These are phyloP conservation scores for Spergularia bocconei DNA, from an alignment of 148 eudicot species.

Conservation along the genomic window DNA sequence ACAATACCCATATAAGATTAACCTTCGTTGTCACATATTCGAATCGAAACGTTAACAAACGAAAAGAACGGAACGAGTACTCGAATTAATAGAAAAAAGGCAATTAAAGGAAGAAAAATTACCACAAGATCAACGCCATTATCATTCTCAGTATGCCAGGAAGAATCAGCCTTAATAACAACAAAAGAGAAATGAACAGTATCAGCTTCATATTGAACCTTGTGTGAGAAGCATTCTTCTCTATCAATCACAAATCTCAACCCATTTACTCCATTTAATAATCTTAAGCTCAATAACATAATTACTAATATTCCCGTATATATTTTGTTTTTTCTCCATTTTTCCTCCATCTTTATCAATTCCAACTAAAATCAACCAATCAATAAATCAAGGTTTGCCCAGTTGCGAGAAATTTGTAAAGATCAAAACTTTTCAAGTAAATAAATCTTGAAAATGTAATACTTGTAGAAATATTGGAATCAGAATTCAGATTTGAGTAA, in stretches of 20 bases:
- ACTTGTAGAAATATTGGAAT: no score
- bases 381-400: not conserved
- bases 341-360: slow-evolving; percentile 21
- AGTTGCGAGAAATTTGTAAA: slow-evolving; percentile 3
- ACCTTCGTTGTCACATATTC: no score
- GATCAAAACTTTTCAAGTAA: not conserved
- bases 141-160: slow-evolving; percentile 54
- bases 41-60: no score
- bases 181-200: slow-evolving; percentile 62
- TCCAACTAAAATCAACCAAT: not conserved
- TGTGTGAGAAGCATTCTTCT: slow-evolving; percentile 73
- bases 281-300: slow-evolving; percentile 24
- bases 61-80: no score
- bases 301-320: slow-evolving; percentile 17
- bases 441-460: no score
- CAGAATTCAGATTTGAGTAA: no score
- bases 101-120: slow-evolving; percentile 1
- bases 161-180: slow-evolving; percentile 54
- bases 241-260: slow-evolving; percentile 75
- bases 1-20: not conserved
- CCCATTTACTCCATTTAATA: slow-evolving; percentile 36
- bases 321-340: slow-evolving; percentile 19
- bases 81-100: not conserved
- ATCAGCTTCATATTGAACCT: slow-evolving; percentile 57
- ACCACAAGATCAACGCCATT: slow-evolving; percentile 68